Evolutionary conservation across 352 stramenopile species (phyloP).

Genomic region (Saprolegnia parasitica): DNA sequence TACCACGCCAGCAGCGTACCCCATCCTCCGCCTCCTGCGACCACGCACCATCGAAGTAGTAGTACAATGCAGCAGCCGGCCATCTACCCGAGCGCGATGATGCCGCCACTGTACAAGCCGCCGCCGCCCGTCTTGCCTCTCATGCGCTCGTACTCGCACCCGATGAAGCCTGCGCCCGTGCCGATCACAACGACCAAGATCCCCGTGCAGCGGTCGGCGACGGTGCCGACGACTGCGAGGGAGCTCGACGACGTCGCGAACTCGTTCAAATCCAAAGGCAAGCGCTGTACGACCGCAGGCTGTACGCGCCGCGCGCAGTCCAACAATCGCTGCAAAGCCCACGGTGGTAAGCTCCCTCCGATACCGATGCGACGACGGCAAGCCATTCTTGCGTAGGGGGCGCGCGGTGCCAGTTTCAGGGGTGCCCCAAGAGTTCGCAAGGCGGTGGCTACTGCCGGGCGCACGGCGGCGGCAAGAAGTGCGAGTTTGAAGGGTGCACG

Average conservation of each 20-base stretch:
- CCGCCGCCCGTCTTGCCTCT: background rate
- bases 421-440: constrained; percentile 66
- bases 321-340: constrained; percentile 79
- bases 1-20: background rate
- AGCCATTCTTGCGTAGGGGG: too few relatives aligned
- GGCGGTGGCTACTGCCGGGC: constrained; percentile 72
- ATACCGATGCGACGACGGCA: too few relatives aligned
- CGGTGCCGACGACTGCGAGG: constrained; percentile 10
- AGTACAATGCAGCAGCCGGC: background rate
- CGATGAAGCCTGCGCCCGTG: background rate
- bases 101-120: background rate
- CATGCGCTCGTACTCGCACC: background rate
- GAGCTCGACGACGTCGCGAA: background rate
- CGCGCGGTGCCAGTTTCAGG: constrained; percentile 59
- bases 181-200: constrained; percentile 4
- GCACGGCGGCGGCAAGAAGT: constrained; percentile 77
- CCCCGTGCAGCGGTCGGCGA: constrained; percentile 21
- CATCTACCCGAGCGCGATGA: background rate
- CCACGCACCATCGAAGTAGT: background rate
- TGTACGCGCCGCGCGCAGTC: constrained; percentile 68
- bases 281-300: constrained; percentile 60
- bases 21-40: background rate
- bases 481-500: constrained; percentile 61
- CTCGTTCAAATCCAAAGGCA: constrained; percentile 46
- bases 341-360: constrained; percentile 44